These are phyloP conservation scores for Pythium sp. DNA, from an alignment of 352 stramenopile genomes.

Conservation along the genomic window DNA sequence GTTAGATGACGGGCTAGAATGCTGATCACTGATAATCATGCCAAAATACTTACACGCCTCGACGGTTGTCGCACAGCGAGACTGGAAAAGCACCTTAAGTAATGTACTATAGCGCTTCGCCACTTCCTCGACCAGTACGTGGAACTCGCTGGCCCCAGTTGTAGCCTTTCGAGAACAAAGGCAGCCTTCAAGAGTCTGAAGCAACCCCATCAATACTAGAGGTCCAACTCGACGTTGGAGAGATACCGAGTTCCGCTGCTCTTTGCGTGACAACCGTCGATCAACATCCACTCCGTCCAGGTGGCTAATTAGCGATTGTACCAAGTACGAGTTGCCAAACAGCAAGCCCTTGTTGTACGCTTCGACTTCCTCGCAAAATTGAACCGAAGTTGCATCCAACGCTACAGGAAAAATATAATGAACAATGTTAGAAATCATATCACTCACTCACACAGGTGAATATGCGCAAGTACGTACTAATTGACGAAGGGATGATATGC, in stretches of 20 bases:
- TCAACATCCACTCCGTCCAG: constrained; percentile 61
- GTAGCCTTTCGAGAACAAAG: constrained; percentile 89
- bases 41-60: constrained; percentile 59
- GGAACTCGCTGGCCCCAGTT: constrained; percentile 71
- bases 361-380: constrained; percentile 68
- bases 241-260: constrained; percentile 17
- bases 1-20: neutral
- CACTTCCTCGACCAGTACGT: constrained; percentile 52
- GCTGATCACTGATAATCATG: neutral
- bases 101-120: constrained; percentile 79
- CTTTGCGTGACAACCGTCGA: constrained; percentile 12
- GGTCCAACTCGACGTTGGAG: constrained; percentile 36
- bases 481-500: constrained; percentile 34
- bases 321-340: constrained; percentile 69
- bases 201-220: constrained; percentile 89
- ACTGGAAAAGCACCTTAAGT: constrained; percentile 89
- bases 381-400: constrained; percentile 46
- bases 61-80: constrained; percentile 81
- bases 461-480: constrained; percentile 34
- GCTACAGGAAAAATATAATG: constrained; percentile 24
- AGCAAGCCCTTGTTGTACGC: constrained; percentile 72
- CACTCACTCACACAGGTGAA: neutral
- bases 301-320: constrained; percentile 58
- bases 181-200: constrained; percentile 89
- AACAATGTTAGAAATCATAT: neutral